phyloP scores from a whole-genome alignment of 192 early-diverging fungal species.

The Entomortierella chlamydospora region DNA sequence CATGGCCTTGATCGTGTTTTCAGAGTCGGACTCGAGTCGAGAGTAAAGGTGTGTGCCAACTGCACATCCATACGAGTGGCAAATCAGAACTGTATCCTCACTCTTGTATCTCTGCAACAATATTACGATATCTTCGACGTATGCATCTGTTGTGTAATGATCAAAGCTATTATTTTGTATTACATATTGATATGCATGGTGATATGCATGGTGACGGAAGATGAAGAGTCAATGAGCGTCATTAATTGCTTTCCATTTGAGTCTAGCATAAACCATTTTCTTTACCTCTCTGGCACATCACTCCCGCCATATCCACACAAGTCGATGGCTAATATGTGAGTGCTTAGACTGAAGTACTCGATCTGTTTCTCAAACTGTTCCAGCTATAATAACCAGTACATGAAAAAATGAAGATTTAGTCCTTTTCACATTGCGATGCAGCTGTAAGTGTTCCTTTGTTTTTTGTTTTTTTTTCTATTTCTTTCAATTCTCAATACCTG shows the following conservation, averaged over 20 bases:
- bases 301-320: conserved; percentile 67
- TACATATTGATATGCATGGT: background rate
- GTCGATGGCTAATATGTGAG: conserved; percentile 66
- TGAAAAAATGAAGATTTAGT: conserved; percentile 7
- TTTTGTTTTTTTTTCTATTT: too few species aligned
- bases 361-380: conserved; percentile 69
- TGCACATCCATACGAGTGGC: conserved; percentile 68
- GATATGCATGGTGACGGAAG: background rate
- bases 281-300: conserved; percentile 62
- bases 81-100: conserved; percentile 61
- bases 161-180: conserved; percentile 59
- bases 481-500: conserved; percentile 54
- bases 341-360: conserved; percentile 62
- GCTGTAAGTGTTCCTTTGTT: too few species aligned
- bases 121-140: conserved; percentile 57
- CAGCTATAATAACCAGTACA: too few species aligned
- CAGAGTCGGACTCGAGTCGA: background rate
- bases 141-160: conserved; percentile 59
- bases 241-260: too few species aligned
- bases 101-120: conserved; percentile 61
- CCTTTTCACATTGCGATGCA: background rate
- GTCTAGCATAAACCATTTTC: too few species aligned
- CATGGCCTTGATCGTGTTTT: conserved; percentile 57
- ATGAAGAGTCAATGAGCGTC: background rate
- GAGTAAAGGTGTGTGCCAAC: conserved; percentile 60